These are phyloP conservation scores for Trichoderma brevicompactum DNA, from an alignment of 2,329 filamentous ascomycete species.

Conservation along the genomic window DNA sequence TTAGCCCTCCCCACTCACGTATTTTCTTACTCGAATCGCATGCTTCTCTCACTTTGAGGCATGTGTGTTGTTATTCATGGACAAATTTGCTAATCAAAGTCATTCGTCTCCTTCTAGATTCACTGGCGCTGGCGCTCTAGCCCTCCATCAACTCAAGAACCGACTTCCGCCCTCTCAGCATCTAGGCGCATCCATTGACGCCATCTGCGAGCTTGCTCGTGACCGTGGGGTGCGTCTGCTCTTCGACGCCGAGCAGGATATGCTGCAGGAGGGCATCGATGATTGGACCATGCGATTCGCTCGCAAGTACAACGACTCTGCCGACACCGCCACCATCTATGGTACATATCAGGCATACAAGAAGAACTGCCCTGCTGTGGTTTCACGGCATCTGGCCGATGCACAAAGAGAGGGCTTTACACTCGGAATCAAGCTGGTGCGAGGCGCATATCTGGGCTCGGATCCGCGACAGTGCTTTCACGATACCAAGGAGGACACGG, in stretches of 20 bases:
- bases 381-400: slow-evolving; percentile 62
- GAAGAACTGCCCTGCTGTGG: slow-evolving; percentile 61
- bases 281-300: slow-evolving; percentile 79
- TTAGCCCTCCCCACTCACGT: not conserved
- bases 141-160: slow-evolving; percentile 68
- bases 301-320: slow-evolving; percentile 72
- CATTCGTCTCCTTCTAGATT: slow-evolving; percentile 54
- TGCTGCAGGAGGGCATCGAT: slow-evolving; percentile 78
- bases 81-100: not conserved
- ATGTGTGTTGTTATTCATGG: not conserved
- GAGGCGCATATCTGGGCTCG: slow-evolving; percentile 72
- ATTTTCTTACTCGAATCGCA: too few species aligned
- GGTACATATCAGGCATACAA: slow-evolving; percentile 81
- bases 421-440: slow-evolving; percentile 74
- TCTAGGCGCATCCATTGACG: slow-evolving; percentile 71
- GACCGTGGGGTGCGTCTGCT: slow-evolving; percentile 73
- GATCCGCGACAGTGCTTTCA: slow-evolving; percentile 73
- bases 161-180: slow-evolving; percentile 64
- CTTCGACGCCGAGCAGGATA: slow-evolving; percentile 84
- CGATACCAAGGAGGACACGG: slow-evolving; percentile 72
- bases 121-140: slow-evolving; percentile 78
- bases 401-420: slow-evolving; percentile 66
- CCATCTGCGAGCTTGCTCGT: slow-evolving; percentile 74
- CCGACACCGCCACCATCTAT: slow-evolving; percentile 71
- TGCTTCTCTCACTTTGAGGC: not conserved